Percentiles rank a stretch among this genome's conserved stretches.
These are phyloP conservation scores for Lepiota subincarnata DNA, from an alignment of 768 basidiomycete species.

Conservation along the genomic window DNA sequence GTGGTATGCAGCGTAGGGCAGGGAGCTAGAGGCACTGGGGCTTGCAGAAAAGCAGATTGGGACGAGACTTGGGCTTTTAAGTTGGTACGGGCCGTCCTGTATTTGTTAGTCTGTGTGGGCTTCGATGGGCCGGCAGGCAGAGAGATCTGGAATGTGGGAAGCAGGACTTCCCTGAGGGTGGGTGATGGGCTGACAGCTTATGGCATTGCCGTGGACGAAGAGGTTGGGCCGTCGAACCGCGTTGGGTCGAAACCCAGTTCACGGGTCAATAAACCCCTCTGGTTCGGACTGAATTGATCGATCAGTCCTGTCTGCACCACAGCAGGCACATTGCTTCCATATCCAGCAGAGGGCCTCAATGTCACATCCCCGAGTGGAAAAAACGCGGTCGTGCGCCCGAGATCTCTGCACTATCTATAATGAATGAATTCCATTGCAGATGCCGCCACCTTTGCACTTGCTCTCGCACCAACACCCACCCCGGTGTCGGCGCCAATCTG, in stretches of 20 bases:
- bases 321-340: conserved; percentile 1
- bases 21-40: conserved; percentile 3
- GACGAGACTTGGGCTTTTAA: conserved; percentile 10
- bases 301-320: neutral
- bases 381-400: too few relatives aligned
- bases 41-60: conserved; percentile 9
- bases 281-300: conserved; percentile 1
- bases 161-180: neutral
- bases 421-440: too few relatives aligned
- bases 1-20: neutral
- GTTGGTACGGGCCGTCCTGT: conserved; percentile 8
- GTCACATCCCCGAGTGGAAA: too few relatives aligned
- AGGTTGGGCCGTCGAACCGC: conserved; percentile 6
- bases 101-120: conserved; percentile 7
- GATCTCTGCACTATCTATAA: too few relatives aligned
- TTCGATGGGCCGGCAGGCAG: neutral
- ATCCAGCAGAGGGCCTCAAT: neutral
- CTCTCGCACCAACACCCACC: too few relatives aligned
- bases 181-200: neutral
- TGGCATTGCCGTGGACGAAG: conserved; percentile 11
- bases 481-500: too few relatives aligned
- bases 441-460: too few relatives aligned
- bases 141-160: conserved; percentile 11
- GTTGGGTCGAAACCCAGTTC: conserved; percentile 9
- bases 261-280: neutral